Conservation (phyloP, 148 eudicot species). For the Gaultheria prostrata region DNA sequence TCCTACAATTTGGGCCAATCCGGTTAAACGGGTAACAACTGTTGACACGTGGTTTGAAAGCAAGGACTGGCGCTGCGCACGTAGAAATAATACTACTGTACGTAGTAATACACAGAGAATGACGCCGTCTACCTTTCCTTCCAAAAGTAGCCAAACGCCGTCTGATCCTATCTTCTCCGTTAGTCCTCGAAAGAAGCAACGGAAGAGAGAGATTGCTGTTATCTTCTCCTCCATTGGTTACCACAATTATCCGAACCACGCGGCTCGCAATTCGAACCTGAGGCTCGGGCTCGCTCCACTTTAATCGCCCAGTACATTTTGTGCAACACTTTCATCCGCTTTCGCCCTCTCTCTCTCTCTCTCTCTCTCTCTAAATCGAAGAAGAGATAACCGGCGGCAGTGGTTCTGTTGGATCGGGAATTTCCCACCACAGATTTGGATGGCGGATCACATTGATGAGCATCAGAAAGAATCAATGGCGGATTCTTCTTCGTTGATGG, state of each 20-base stretch:
- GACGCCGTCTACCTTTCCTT: not conserved
- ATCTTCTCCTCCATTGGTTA: not conserved
- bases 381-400: slow-evolving; percentile 12
- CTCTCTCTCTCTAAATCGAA: not conserved
- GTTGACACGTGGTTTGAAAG: no score
- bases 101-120: not conserved
- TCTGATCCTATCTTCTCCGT: not conserved
- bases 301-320: not conserved
- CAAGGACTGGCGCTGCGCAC: no score
- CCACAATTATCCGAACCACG: slow-evolving; percentile 2
- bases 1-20: no score
- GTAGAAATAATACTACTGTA: no score
- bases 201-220: not conserved
- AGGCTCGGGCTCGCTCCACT: not conserved
- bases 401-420: not conserved
- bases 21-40: no score
- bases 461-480: slow-evolving; percentile 22
- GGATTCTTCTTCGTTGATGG: slow-evolving; percentile 49
- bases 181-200: not conserved
- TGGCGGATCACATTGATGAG: slow-evolving; percentile 53
- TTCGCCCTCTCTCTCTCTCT: no score
- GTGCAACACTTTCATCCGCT: no score
- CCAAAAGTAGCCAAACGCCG: not conserved
- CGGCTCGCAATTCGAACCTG: not conserved
- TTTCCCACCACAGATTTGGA: not conserved